Evolutionary conservation across 2,329 filamentous ascomycete genomes (phyloP).

Genomic region (Tolypocladium inflatum): DNA sequence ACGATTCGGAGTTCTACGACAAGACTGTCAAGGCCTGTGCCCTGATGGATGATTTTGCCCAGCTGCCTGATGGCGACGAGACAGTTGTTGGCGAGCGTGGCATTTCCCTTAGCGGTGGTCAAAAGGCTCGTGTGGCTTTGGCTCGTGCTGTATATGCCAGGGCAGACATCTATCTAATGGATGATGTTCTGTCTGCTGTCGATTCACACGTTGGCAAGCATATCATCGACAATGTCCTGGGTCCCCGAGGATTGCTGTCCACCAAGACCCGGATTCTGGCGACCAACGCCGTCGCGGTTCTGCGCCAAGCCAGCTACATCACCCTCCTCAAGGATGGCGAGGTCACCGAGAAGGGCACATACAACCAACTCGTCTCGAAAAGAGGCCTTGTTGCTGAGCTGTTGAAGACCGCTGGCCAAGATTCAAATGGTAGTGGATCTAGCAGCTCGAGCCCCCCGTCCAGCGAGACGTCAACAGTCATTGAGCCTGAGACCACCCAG

Average conservation of each 20-base stretch:
- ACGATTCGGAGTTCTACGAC: slow-evolving; percentile 90
- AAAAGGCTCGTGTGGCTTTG: slow-evolving; percentile 87
- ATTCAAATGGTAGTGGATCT: slow-evolving; percentile 29
- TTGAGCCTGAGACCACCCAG: slow-evolving; percentile 38
- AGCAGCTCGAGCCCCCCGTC: slow-evolving; percentile 34
- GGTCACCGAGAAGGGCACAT: slow-evolving; percentile 81
- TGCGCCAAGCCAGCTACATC: slow-evolving; percentile 85
- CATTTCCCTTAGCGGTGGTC: slow-evolving; percentile 90
- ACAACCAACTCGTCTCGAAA: slow-evolving; percentile 84
- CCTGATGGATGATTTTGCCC: slow-evolving; percentile 79
- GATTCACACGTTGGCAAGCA: slow-evolving; percentile 95
- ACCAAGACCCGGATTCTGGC: slow-evolving; percentile 88
- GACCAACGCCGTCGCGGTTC: slow-evolving; percentile 88
- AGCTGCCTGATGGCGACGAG: slow-evolving; percentile 89
- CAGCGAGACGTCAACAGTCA: slow-evolving; percentile 50
- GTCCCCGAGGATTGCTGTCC: slow-evolving; percentile 68
- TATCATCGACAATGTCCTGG: slow-evolving; percentile 89
- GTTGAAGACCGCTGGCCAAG: slow-evolving; percentile 64
- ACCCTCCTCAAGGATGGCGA: slow-evolving; percentile 73
- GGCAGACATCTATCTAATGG: slow-evolving; percentile 91
- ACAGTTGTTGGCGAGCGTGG: slow-evolving; percentile 95
- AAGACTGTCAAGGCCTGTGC: slow-evolving; percentile 88
- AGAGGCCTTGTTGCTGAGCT: slow-evolving; percentile 83
- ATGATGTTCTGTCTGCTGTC: slow-evolving; percentile 93
- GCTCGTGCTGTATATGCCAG: slow-evolving; percentile 92